phyloP scores from a whole-genome alignment of 371 early-diverging fungal species.

The Lichtheimia ramosa region DNA sequence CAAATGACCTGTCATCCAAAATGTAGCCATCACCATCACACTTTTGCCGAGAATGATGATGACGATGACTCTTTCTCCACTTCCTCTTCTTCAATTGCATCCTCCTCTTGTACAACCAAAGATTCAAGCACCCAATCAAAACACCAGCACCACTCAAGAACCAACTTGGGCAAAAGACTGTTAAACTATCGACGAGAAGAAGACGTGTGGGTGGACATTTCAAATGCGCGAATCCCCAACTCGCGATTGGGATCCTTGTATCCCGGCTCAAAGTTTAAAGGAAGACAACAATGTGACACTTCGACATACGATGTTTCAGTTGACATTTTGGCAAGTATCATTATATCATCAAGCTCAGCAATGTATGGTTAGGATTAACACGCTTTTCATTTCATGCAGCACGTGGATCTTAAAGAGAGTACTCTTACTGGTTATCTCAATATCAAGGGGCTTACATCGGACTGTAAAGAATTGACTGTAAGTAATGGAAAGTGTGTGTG shows the following conservation, averaged over 20 bases:
- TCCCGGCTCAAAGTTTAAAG: constrained; percentile 62
- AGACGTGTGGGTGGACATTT: constrained; percentile 29
- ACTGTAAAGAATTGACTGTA: constrained; percentile 54
- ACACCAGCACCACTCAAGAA: no score
- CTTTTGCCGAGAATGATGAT: no score
- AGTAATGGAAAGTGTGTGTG: background rate
- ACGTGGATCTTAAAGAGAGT: constrained; percentile 69
- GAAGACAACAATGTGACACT: constrained; percentile 64
- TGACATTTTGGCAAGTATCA: constrained; percentile 61
- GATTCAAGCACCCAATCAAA: no score
- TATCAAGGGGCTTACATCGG: constrained; percentile 74
- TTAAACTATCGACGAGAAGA: constrained; percentile 19
- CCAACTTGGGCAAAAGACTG: background rate
- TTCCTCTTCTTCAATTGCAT: no score
- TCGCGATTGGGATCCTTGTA: constrained; percentile 43
- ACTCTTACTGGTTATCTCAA: constrained; percentile 73
- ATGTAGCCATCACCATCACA: no score
- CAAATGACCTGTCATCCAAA: no score
- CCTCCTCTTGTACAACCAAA: no score
- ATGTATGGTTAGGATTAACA: no score
- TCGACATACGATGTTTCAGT: constrained; percentile 69
- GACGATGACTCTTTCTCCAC: no score
- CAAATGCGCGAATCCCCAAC: constrained; percentile 16
- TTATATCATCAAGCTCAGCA: background rate
- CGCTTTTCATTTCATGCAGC: constrained; percentile 28